A percentile compares a stretch with the other conserved stretches of the same genome.
phyloP scores from a whole-genome alignment of 345 rosid genomes.

The Eucalyptus lansdowneana region DNA sequence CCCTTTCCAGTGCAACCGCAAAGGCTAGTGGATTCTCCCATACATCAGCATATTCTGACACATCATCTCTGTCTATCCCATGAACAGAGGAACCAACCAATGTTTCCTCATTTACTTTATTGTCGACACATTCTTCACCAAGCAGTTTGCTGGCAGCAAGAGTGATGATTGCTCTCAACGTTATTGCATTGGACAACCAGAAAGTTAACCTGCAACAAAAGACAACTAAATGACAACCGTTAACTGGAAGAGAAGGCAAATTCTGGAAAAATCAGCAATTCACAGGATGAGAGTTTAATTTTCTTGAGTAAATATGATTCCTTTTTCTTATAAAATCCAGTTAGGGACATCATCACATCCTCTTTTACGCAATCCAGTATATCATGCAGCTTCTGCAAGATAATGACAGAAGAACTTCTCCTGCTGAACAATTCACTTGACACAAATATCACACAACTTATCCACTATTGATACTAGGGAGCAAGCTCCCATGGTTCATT shows the following conservation, averaged over 20 bases:
- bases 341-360: neutral
- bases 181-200: slow-evolving; percentile 84
- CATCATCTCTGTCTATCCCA: neutral
- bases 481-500: neutral
- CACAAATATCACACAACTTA: neutral
- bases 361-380: neutral
- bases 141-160: slow-evolving; percentile 22
- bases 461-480: neutral
- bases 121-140: neutral
- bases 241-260: neutral
- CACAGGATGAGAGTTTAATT: neutral
- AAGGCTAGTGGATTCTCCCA: slow-evolving; percentile 60
- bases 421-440: neutral
- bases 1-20: slow-evolving; percentile 55
- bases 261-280: neutral
- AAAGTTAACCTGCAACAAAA: slow-evolving; percentile 59
- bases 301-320: neutral
- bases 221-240: neutral
- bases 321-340: neutral
- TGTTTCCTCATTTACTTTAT: neutral
- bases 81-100: neutral
- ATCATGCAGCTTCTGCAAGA: neutral
- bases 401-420: neutral
- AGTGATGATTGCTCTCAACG: slow-evolving; percentile 55
- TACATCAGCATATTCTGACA: slow-evolving; percentile 15